Evolutionary conservation across 257 asterid species (phyloP), one percentile per base, ranked within the genome.

Genomic region (Fraxinus quadrangulata): DNA sequence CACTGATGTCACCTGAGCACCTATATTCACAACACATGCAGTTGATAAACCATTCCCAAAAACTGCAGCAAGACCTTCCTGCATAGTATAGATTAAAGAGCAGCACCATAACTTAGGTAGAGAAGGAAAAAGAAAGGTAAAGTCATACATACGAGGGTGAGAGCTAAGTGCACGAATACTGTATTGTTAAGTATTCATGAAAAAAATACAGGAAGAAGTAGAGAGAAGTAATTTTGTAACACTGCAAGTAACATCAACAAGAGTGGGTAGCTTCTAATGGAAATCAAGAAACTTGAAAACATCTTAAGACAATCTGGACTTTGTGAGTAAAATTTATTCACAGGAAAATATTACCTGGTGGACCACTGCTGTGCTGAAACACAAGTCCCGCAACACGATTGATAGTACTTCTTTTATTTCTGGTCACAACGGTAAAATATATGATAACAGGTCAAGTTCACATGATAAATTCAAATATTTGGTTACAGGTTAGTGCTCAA

Each of bases 21-120:
- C 99, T 65, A 95, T 77, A 86, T 96, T 93, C 77, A 96, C 92
- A 78, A 96, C 86, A 75, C 99, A 96, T 40, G 99, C 98, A 14
- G 98, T 96, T 30, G 96, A 87, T 81, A 93, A 88, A 67, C 99
- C 99, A 89, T 93, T 96, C 79, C 99, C 99, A 80, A 96, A 96
- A 39, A 79, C 92, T 76, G 98, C 99, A 83, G 99, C 98, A 85
- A 96, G 91, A 67, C 99, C 98, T 90, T 96, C 99, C 99, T 96
- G 91, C 70, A 76, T 47, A 47, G 51, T 54, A 70, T 63, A 49
- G 63, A 71, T 49, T 0, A 69, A 19, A 30, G 24, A 34, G 69
- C 73, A 67, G 26, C n/a, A 6, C 72, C 28, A 70, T 66, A 66
- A 77, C 39, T 65, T 75, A 47, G 36, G 39, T 36, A 81, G 75